Conservation (phyloP, 169 alveolate genomes). For the Eimeria tenella region DNA sequence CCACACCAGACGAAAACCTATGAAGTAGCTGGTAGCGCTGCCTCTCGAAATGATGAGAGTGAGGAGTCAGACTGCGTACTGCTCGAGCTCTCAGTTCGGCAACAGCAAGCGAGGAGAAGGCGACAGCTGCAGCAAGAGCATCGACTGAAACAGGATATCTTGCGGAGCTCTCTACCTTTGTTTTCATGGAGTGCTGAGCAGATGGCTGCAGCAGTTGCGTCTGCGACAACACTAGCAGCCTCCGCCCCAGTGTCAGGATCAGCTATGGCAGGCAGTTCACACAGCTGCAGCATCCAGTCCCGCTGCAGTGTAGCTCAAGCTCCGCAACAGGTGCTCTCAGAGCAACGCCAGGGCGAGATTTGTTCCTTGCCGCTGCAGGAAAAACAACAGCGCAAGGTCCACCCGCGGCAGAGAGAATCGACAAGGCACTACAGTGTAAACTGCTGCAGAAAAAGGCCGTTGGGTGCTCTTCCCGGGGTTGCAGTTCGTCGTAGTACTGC, state of each 20-base stretch:
- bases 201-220: constrained; percentile 1
- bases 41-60: neutral
- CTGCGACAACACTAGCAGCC: constrained; percentile 1
- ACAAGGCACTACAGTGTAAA: neutral
- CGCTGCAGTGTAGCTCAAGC: neutral
- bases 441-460: neutral
- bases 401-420: neutral
- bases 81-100: neutral
- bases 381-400: neutral
- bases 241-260: neutral
- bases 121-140: constrained; percentile 29
- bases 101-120: neutral
- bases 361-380: neutral
- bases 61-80: constrained; percentile 14
- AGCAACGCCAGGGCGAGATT: neutral
- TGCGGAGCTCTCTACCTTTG: neutral
- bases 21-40: neutral
- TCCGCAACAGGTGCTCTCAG: neutral
- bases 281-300: neutral
- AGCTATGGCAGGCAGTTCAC: neutral
- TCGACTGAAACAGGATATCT: neutral
- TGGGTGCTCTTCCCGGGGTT: neutral
- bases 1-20: no score
- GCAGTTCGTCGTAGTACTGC: neutral
- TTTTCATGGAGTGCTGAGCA: neutral